Percentiles rank a stretch among this genome's conserved stretches.
Conservation (phyloP, 306 rosid species). For the Sechiopsis laciniata region DNA sequence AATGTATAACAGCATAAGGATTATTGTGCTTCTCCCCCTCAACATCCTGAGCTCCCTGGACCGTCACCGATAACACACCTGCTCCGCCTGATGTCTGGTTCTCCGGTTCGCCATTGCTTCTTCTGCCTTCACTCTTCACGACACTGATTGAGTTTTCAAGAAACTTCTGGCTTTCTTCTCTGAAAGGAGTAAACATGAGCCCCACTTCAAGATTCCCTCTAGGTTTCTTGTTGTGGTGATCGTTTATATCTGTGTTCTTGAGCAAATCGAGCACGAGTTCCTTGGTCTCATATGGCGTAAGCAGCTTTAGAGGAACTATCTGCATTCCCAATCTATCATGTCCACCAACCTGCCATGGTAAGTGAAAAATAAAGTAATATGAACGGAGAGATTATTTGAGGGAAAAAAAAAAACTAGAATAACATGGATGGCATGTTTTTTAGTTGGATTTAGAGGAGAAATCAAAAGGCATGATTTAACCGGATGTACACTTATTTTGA, state of each 20-base stretch:
- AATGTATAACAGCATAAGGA: conserved; percentile 61
- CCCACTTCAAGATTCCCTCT: conserved; percentile 71
- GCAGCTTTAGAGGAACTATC: conserved; percentile 60
- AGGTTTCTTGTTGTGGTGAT: conserved; percentile 52
- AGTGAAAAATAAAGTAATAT: neutral
- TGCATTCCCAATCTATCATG: conserved; percentile 88
- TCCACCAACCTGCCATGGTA: conserved; percentile 52
- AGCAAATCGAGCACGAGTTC: conserved; percentile 65
- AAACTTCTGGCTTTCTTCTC: conserved; percentile 48
- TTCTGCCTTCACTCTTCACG: conserved; percentile 38
- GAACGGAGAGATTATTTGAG: neutral
- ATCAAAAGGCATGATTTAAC: too few species aligned
- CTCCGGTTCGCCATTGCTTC: neutral
- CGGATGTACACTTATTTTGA: too few species aligned
- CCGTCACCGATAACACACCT: conserved; percentile 61
- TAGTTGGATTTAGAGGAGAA: neutral
- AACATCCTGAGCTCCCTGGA: conserved; percentile 70
- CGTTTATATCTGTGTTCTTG: conserved; percentile 55
- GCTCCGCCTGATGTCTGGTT: conserved; percentile 48
- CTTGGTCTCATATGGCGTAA: conserved; percentile 50
- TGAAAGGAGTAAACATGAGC: conserved; percentile 71
- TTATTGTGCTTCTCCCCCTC: conserved; percentile 80
- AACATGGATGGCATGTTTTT: neutral
- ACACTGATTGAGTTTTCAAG: conserved; percentile 29
- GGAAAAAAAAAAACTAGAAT: neutral